phyloP scores from a whole-genome alignment of 768 basidiomycete genomes.

The Solioccasus polychromus region DNA sequence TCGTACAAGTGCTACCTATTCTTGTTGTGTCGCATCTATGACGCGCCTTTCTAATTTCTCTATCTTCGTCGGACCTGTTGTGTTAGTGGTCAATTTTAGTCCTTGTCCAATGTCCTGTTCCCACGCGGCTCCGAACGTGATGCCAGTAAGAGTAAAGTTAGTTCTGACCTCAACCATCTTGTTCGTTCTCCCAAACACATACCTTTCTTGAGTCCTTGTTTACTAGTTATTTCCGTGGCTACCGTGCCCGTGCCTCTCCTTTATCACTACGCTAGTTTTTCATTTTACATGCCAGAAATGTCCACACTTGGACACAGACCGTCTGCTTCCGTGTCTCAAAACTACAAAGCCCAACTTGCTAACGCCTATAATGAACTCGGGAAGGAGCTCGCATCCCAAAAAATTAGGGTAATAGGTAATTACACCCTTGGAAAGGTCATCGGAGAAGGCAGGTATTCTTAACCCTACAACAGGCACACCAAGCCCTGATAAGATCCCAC shows the following conservation, averaged over 20 bases:
- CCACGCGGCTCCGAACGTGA: conserved; percentile 16
- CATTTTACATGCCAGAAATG: conserved; percentile 42
- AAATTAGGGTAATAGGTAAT: conserved; percentile 89
- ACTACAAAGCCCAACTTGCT: conserved; percentile 85
- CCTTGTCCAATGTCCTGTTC: conserved; percentile 9
- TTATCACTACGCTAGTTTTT: conserved; percentile 29
- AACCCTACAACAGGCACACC: conserved; percentile 10
- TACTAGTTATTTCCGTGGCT: conserved; percentile 30
- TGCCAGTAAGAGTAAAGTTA: conserved; percentile 4
- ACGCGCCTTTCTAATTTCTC: conserved; percentile 18
- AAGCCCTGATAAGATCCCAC: conserved; percentile 22
- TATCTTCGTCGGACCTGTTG: conserved; percentile 18
- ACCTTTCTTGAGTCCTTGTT: conserved; percentile 21
- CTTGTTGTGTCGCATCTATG: conserved; percentile 47
- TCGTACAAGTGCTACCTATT: conserved; percentile 17
- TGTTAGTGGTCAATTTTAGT: conserved; percentile 12
- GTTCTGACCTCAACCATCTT: conserved; percentile 10
- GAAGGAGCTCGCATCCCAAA: conserved; percentile 89
- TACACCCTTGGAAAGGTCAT: conserved; percentile 93
- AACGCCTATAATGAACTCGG: conserved; percentile 97
- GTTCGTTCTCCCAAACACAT: neutral
- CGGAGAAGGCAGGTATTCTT: conserved; percentile 73
- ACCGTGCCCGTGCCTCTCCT: conserved; percentile 34
- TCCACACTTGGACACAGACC: conserved; percentile 57
- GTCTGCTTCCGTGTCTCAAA: conserved; percentile 61